Percentiles rank a stretch among this genome's conserved stretches.
Evolutionary conservation across 139 green algal species (phyloP).

Genomic region (Zygnema circumcarinatum): DNA sequence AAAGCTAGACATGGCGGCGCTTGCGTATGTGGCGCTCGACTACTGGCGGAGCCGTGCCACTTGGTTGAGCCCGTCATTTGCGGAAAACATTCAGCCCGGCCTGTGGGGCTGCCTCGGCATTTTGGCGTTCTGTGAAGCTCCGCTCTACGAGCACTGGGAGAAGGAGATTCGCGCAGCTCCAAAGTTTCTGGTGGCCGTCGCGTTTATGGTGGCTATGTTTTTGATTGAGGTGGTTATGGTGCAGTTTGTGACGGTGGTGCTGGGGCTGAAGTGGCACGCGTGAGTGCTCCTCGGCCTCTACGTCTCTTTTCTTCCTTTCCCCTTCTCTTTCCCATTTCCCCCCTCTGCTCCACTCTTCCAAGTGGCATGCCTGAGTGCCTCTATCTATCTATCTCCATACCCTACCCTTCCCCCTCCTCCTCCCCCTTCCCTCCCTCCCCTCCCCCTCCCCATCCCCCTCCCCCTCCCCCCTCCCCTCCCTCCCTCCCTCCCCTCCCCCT

Average conservation of each 20-base stretch:
- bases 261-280: constrained; percentile 57
- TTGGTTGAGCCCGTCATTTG: neutral
- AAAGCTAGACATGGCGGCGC: constrained; percentile 28
- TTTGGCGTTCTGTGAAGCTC: constrained; percentile 25
- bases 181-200: constrained; percentile 28
- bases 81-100: constrained; percentile 14
- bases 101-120: constrained; percentile 35
- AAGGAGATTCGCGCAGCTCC: constrained; percentile 33
- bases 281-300: constrained; percentile 22
- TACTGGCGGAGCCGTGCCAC: constrained; percentile 18
- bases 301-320: neutral
- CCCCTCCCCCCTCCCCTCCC: no score
- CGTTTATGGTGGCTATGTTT: constrained; percentile 46
- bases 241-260: constrained; percentile 50
- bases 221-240: constrained; percentile 50
- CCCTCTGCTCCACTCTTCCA: neutral
- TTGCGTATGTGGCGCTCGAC: constrained; percentile 43
- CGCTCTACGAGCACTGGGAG: constrained; percentile 22
- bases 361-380: neutral
- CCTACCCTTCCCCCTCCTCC: neutral
- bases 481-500: no score
- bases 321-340: neutral
- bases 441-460: no score
- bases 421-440: constrained; percentile 23
- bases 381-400: neutral